These are phyloP conservation scores for Trichosporon sp. DNA, from an alignment of 1,284 basidiomycete species.

Conservation along the genomic window DNA sequence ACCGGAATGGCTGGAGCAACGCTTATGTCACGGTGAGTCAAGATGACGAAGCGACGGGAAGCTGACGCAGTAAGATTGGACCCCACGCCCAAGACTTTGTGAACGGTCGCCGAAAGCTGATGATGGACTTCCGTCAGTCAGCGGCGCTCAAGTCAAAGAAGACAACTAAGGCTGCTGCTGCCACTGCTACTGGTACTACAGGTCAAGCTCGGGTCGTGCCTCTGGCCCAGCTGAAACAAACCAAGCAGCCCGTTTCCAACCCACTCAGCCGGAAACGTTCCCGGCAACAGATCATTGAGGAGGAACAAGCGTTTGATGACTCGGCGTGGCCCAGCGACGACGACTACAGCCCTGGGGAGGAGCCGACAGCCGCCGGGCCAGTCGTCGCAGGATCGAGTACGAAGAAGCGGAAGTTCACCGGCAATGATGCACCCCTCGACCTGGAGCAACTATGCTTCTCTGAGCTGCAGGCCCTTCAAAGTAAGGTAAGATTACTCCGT, in stretches of 20 bases:
- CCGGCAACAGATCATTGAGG: conserved; percentile 38
- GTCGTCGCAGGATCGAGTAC: conserved; percentile 44
- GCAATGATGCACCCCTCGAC: neutral
- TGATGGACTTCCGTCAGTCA: conserved; percentile 43
- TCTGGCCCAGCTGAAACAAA: conserved; percentile 30
- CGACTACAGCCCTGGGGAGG: conserved; percentile 31
- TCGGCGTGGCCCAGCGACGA: conserved; percentile 49
- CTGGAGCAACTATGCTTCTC: conserved; percentile 22
- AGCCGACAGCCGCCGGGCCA: conserved; percentile 54
- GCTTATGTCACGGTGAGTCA: conserved; percentile 53
- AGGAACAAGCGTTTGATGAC: conserved; percentile 45
- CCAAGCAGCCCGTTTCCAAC: conserved; percentile 26
- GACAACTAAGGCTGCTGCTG: conserved; percentile 18
- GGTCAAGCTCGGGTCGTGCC: conserved; percentile 34
- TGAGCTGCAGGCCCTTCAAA: conserved; percentile 19
- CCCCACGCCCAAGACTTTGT: conserved; percentile 35
- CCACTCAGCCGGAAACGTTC: conserved; percentile 42
- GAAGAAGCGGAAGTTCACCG: conserved; percentile 54
- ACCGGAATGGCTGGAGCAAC: conserved; percentile 51
- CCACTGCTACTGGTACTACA: neutral
- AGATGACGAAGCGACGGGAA: neutral
- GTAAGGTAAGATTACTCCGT: conserved; percentile 21
- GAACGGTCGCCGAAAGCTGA: conserved; percentile 37
- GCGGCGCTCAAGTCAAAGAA: conserved; percentile 32
- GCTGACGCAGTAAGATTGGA: conserved; percentile 40